Evolutionary conservation across 208 protist species (phyloP).

Genomic region (Vickermania ingenoplastis): DNA sequence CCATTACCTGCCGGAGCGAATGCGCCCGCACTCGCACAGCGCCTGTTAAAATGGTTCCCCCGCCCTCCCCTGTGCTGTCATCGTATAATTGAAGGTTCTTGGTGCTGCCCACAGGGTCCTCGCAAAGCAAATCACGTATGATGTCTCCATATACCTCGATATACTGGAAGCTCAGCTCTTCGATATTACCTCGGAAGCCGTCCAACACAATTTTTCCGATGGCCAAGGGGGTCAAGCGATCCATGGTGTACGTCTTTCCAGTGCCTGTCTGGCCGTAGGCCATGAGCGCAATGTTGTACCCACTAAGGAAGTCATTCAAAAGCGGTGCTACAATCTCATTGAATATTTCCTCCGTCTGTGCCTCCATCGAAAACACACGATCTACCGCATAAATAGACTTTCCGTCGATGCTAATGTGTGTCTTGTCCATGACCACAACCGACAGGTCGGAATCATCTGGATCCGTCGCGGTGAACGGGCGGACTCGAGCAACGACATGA

Average conservation of each 20-base stretch:
- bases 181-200: slow-evolving; percentile 26
- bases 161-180: slow-evolving; percentile 66
- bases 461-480: slow-evolving; percentile 54
- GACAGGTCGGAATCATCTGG: slow-evolving; percentile 28
- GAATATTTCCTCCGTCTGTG: slow-evolving; percentile 68
- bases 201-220: slow-evolving; percentile 67
- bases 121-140: slow-evolving; percentile 82
- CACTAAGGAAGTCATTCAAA: slow-evolving; percentile 63
- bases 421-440: slow-evolving; percentile 27
- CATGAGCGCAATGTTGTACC: slow-evolving; percentile 89
- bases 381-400: slow-evolving; percentile 84
- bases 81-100: slow-evolving; percentile 40
- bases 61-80: slow-evolving; percentile 9
- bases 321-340: slow-evolving; percentile 52
- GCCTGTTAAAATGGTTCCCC: slow-evolving; percentile 32
- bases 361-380: slow-evolving; percentile 62
- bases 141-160: slow-evolving; percentile 92
- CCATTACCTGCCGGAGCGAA: slow-evolving; percentile 42
- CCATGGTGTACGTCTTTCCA: slow-evolving; percentile 93
- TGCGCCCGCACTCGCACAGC: slow-evolving; percentile 38
- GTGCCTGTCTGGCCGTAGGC: slow-evolving; percentile 93
- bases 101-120: slow-evolving; percentile 15
- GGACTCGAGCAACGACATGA: slow-evolving; percentile 73
- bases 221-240: slow-evolving; percentile 47
- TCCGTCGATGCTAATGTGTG: slow-evolving; percentile 68